Conservation (phyloP, 169 alveolate species). For the Plasmodium billcollinsi region DNA sequence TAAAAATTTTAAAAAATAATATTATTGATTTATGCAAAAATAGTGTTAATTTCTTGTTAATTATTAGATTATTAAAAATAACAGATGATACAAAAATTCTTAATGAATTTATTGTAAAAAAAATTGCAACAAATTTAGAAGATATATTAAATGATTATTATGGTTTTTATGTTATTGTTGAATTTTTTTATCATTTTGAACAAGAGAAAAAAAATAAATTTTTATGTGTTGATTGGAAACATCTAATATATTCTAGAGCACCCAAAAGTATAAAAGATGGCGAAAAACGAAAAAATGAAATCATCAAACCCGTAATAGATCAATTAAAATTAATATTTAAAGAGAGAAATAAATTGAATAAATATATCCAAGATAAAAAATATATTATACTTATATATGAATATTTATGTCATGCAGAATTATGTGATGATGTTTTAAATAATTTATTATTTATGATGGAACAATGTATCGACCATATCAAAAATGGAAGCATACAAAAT, state of each 20-base stretch:
- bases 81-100: constrained; percentile 74
- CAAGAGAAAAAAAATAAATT: constrained; percentile 35
- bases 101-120: constrained; percentile 50
- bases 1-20: constrained; percentile 60
- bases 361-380: constrained; percentile 35
- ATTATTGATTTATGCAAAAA: constrained; percentile 60
- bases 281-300: constrained; percentile 59
- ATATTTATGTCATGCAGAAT: constrained; percentile 31
- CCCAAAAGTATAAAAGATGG: constrained; percentile 53
- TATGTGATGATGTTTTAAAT: constrained; percentile 25
- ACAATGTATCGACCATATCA: constrained; percentile 8
- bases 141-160: constrained; percentile 58
- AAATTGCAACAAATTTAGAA: constrained; percentile 49
- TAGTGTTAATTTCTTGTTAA: constrained; percentile 53
- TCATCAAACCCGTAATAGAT: constrained; percentile 33
- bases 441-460: constrained; percentile 18
- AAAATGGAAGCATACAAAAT: neutral
- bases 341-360: constrained; percentile 25
- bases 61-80: constrained; percentile 66
- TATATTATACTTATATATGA: constrained; percentile 50
- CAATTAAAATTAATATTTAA: constrained; percentile 11
- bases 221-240: constrained; percentile 50
- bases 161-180: constrained; percentile 73
- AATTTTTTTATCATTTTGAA: constrained; percentile 48
- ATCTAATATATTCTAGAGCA: constrained; percentile 42